Conservation (phyloP, 164 flowering plant genomes). For the Tetrastigma voinierianum region DNA sequence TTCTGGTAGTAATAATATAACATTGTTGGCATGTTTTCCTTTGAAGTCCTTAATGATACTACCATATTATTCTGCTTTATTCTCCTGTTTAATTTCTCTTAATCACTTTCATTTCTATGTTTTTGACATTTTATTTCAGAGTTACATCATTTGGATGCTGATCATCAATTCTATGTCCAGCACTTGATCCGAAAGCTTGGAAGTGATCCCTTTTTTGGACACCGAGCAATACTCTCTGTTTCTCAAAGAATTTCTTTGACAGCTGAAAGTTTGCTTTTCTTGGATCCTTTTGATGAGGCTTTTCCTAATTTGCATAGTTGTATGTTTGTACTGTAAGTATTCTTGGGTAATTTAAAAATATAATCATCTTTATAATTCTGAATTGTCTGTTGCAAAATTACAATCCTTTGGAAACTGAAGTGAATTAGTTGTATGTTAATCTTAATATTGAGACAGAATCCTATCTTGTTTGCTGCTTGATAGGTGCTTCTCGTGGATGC, state of each 20-base stretch:
- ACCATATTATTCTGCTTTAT: neutral
- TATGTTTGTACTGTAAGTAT: slow-evolving; percentile 74
- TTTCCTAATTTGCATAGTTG: slow-evolving; percentile 57
- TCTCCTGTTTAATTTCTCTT: slow-evolving; percentile 7
- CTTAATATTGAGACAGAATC: neutral
- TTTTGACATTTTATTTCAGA: slow-evolving; percentile 31
- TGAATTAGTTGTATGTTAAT: neutral
- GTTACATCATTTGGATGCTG: slow-evolving; percentile 21
- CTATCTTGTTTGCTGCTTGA: too few species aligned
- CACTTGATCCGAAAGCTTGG: slow-evolving; percentile 85
- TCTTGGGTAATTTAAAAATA: slow-evolving; percentile 5
- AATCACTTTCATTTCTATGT: neutral
- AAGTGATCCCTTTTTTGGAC: slow-evolving; percentile 67
- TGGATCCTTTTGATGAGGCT: slow-evolving; percentile 79
- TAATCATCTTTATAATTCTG: neutral
- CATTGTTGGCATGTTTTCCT: neutral
- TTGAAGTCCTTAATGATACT: neutral
- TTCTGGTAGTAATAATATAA: neutral
- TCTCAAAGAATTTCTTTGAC: slow-evolving; percentile 54
- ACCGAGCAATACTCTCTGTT: slow-evolving; percentile 60
- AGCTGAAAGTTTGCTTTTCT: slow-evolving; percentile 67
- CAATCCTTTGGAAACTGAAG: neutral
- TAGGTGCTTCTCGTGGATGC: too few species aligned
- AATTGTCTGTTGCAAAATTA: neutral
- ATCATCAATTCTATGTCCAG: slow-evolving; percentile 60